phyloP scores from a whole-genome alignment of 345 rosid species.

The Clausena lansium region DNA sequence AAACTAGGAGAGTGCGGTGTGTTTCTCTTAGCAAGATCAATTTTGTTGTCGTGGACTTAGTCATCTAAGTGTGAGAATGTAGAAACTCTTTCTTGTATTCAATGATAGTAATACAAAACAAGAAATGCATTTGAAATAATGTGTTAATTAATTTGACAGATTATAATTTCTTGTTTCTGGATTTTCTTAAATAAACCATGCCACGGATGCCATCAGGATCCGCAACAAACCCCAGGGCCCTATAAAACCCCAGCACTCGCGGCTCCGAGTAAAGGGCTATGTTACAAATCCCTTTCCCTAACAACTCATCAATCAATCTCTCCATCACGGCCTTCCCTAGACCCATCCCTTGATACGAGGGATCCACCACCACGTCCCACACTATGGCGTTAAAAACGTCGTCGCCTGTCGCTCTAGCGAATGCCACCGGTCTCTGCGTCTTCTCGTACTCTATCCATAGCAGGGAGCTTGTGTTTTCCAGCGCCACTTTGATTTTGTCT shows the following conservation, averaged over 20 bases:
- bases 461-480: slow-evolving; percentile 68
- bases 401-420: slow-evolving; percentile 88
- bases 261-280: slow-evolving; percentile 89
- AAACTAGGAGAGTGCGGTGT: neutral
- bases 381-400: slow-evolving; percentile 91
- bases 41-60: neutral
- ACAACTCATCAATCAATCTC: slow-evolving; percentile 59
- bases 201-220: slow-evolving; percentile 95
- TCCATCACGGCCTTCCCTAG: slow-evolving; percentile 90
- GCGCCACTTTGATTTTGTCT: slow-evolving; percentile 58
- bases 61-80: neutral
- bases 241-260: slow-evolving; percentile 80
- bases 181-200: slow-evolving; percentile 78
- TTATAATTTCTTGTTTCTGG: slow-evolving; percentile 36
- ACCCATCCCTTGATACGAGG: slow-evolving; percentile 78
- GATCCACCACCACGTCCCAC: slow-evolving; percentile 98
- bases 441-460: slow-evolving; percentile 66
- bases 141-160: neutral
- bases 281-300: slow-evolving; percentile 59
- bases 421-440: slow-evolving; percentile 73
- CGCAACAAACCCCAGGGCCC: slow-evolving; percentile 85
- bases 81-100: neutral
- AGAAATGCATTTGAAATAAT: neutral
- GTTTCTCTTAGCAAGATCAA: neutral
- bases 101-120: neutral